A percentile compares a stretch with the other conserved stretches of the same genome.
phyloP scores from a whole-genome alignment of 192 early-diverging fungal species.

The Backusella sp. region DNA sequence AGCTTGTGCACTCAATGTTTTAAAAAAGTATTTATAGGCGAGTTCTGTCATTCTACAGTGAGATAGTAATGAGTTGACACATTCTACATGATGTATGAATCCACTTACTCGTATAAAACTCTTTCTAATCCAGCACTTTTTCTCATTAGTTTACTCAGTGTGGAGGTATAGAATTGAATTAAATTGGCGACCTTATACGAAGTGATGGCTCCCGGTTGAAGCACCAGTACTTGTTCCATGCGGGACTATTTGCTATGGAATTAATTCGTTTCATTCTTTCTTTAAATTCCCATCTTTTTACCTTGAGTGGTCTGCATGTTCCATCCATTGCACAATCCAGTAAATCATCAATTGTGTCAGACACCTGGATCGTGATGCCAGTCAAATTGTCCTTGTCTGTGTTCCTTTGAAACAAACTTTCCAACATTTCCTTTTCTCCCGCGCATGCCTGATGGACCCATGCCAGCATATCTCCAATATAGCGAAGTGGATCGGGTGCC shows the following conservation, averaged over 20 bases:
- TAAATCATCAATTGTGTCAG: conserved; percentile 36
- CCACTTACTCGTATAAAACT: conserved; percentile 55
- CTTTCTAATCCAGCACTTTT: conserved; percentile 47
- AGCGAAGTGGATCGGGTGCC: conserved; percentile 88
- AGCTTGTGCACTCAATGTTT: conserved; percentile 51
- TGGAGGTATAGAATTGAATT: conserved; percentile 76
- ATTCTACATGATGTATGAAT: neutral
- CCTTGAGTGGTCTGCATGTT: conserved; percentile 72
- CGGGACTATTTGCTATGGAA: conserved; percentile 45
- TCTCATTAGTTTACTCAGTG: conserved; percentile 61
- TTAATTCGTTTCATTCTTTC: neutral
- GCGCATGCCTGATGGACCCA: conserved; percentile 95
- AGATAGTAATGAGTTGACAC: neutral
- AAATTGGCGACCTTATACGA: conserved; percentile 70
- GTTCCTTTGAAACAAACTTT: conserved; percentile 58
- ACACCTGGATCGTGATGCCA: neutral
- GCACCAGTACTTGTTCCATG: conserved; percentile 73
- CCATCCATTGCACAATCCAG: conserved; percentile 75
- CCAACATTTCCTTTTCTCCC: conserved; percentile 85
- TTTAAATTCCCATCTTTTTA: conserved; percentile 21
- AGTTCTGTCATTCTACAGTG: conserved; percentile 47
- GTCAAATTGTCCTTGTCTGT: neutral
- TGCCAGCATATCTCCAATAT: conserved; percentile 94
- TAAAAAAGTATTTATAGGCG: conserved; percentile 57
- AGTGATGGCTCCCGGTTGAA: conserved; percentile 61